Evolutionary conservation across 2,329 filamentous ascomycete species (phyloP).

Genomic region (Fusarium goolgardi): DNA sequence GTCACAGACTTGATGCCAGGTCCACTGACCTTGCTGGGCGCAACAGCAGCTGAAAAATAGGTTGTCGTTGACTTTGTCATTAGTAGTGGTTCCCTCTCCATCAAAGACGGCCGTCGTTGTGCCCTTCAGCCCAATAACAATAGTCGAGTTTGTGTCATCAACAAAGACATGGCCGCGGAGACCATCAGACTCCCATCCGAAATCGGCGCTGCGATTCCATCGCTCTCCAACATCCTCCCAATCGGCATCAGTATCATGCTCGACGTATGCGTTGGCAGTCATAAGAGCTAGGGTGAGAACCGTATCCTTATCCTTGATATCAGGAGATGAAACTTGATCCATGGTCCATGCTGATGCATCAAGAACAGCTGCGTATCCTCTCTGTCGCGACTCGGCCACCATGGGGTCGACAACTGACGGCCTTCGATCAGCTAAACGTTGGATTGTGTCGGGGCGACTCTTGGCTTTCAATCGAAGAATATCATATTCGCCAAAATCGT

Average conservation of each 20-base stretch:
- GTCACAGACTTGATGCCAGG: conserved; percentile 93
- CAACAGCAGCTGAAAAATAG: conserved; percentile 98
- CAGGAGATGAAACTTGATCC: conserved; percentile 81
- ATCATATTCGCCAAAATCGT: conserved; percentile 63
- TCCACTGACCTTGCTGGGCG: conserved; percentile 88
- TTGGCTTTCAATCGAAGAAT: conserved; percentile 68
- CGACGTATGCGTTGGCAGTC: conserved; percentile 89
- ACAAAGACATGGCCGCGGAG: conserved; percentile 92
- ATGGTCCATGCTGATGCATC: conserved; percentile 83
- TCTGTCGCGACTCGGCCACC: conserved; percentile 76
- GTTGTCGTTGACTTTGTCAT: conserved; percentile 98
- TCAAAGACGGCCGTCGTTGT: conserved; percentile 93
- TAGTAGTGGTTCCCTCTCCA: conserved; percentile 95
- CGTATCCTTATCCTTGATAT: conserved; percentile 86
- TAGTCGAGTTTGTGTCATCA: conserved; percentile 84
- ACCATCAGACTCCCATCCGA: conserved; percentile 92
- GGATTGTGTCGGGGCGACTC: conserved; percentile 76
- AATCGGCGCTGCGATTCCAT: conserved; percentile 88
- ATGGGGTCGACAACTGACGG: conserved; percentile 82
- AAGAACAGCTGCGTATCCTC: conserved; percentile 74
- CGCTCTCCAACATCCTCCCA: conserved; percentile 84
- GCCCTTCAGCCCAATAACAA: conserved; percentile 93
- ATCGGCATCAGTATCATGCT: conserved; percentile 75
- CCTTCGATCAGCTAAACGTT: conserved; percentile 83
- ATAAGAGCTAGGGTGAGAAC: conserved; percentile 87